A percentile compares a stretch with the other conserved stretches of the same genome.
These are phyloP conservation scores for Chloranthus sessilifolius DNA, from an alignment of 164 flowering plant species.

Conservation along the genomic window DNA sequence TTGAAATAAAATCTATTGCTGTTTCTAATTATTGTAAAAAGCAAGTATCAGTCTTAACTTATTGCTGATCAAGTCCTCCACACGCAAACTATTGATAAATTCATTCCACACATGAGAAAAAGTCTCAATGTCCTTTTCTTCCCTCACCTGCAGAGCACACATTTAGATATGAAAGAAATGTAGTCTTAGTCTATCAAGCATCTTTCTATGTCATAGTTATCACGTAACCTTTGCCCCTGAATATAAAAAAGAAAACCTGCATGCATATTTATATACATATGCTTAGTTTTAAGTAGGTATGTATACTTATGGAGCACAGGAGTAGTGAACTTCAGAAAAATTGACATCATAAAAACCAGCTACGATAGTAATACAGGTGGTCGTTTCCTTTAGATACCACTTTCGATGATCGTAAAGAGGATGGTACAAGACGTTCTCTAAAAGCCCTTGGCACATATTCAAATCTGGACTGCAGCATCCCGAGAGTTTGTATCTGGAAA, in stretches of 20 bases:
- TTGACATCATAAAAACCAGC: too few relatives aligned
- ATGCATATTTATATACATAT: neutral
- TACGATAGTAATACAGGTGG: too few relatives aligned
- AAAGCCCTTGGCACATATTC: slow-evolving; percentile 76
- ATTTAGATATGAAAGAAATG: neutral
- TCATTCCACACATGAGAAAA: slow-evolving; percentile 89
- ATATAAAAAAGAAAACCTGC: neutral
- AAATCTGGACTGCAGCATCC: slow-evolving; percentile 95
- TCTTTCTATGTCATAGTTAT: neutral
- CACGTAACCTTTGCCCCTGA: neutral
- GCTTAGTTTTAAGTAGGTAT: too few relatives aligned
- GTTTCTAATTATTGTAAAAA: neutral
- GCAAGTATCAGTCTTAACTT: slow-evolving; percentile 34
- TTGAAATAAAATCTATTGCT: neutral
- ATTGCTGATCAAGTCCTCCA: slow-evolving; percentile 78
- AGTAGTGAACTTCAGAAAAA: too few relatives aligned
- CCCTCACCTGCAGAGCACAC: slow-evolving; percentile 28
- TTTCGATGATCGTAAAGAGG: too few relatives aligned
- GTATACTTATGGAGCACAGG: too few relatives aligned
- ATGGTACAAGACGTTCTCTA: slow-evolving; percentile 60
- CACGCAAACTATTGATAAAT: slow-evolving; percentile 67
- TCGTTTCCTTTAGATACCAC: too few relatives aligned
- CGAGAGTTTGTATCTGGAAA: slow-evolving; percentile 86
- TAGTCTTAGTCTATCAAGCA: neutral
- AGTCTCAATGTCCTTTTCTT: slow-evolving; percentile 19